A percentile compares a stretch with the other conserved stretches of the same genome.
Conservation (phyloP, 106 monocot species). For the Dendrobium chrysotoxum region DNA sequence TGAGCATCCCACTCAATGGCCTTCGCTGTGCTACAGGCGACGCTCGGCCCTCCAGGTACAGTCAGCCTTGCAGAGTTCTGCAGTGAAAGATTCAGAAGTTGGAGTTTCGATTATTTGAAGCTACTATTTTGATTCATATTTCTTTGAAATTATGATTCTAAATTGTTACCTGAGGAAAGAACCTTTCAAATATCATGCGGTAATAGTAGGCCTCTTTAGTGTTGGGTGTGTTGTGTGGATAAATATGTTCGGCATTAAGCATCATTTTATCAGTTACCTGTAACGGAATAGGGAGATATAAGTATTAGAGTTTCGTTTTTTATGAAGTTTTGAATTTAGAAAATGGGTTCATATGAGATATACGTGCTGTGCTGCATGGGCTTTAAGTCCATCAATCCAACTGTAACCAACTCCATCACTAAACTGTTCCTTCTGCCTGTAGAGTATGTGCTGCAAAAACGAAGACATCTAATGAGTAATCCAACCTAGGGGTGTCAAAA, state of each 20-base stretch:
- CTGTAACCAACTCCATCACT: conserved; percentile 72
- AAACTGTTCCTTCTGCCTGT: conserved; percentile 69
- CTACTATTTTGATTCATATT: no score
- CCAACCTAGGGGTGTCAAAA: no score
- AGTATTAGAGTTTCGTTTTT: neutral
- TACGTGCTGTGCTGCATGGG: conserved; percentile 46
- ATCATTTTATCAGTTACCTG: conserved; percentile 61
- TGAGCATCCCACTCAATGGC: conserved; percentile 28
- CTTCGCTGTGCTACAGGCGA: conserved; percentile 28
- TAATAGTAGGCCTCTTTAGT: conserved; percentile 68
- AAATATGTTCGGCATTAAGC: conserved; percentile 47
- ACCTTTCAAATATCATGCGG: conserved; percentile 48
- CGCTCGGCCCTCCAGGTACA: conserved; percentile 21
- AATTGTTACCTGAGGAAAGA: conserved; percentile 45
- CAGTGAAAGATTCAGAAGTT: neutral
- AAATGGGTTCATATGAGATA: neutral
- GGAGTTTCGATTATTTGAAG: no score
- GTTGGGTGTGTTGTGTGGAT: conserved; percentile 49
- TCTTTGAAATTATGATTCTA: neutral
- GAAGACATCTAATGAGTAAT: neutral
- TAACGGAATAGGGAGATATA: neutral
- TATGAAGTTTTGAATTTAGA: neutral
- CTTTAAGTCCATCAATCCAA: conserved; percentile 65
- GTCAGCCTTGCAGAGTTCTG: conserved; percentile 17
- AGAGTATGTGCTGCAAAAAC: conserved; percentile 42